Conservation (phyloP, 768 basidiomycete genomes). For the Lactifluus piperatus region DNA sequence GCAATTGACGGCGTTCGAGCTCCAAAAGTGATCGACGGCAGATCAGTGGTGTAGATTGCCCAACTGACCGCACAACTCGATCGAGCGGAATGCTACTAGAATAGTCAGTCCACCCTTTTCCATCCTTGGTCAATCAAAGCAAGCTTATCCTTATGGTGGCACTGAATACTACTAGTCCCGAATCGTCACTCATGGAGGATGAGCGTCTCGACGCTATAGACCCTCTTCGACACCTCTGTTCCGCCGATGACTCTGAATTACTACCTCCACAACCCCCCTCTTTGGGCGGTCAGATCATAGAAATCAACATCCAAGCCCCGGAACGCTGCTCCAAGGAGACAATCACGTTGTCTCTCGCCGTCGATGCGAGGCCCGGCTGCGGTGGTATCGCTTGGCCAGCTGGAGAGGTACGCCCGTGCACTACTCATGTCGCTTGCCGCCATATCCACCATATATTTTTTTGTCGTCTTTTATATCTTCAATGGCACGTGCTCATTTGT, state of each 20-base stretch:
- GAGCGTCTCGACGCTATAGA: constrained; percentile 48
- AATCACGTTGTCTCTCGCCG: constrained; percentile 42
- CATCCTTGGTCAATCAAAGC: not conserved
- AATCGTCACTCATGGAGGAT: constrained; percentile 37
- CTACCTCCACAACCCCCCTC: constrained; percentile 50
- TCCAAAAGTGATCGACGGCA: no score
- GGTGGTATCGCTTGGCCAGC: constrained; percentile 92
- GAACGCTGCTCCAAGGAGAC: constrained; percentile 5
- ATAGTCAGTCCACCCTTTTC: not conserved
- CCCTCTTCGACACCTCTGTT: constrained; percentile 53
- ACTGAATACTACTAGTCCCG: not conserved
- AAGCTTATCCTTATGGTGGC: not conserved
- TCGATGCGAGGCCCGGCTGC: constrained; percentile 83
- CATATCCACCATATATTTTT: not conserved
- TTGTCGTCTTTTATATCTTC: no score
- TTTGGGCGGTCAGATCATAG: constrained; percentile 38
- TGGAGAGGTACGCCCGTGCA: constrained; percentile 53
- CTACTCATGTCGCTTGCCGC: not conserved
- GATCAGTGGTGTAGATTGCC: no score
- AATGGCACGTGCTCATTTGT: no score
- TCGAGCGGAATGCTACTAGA: constrained; percentile 2
- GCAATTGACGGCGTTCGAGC: no score
- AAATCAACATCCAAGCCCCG: constrained; percentile 31
- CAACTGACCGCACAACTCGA: not conserved
- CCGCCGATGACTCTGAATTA: constrained; percentile 27